These are phyloP conservation scores for Curvularia eragrostidis DNA, from an alignment of 2,329 filamentous ascomycete genomes.

Conservation along the genomic window DNA sequence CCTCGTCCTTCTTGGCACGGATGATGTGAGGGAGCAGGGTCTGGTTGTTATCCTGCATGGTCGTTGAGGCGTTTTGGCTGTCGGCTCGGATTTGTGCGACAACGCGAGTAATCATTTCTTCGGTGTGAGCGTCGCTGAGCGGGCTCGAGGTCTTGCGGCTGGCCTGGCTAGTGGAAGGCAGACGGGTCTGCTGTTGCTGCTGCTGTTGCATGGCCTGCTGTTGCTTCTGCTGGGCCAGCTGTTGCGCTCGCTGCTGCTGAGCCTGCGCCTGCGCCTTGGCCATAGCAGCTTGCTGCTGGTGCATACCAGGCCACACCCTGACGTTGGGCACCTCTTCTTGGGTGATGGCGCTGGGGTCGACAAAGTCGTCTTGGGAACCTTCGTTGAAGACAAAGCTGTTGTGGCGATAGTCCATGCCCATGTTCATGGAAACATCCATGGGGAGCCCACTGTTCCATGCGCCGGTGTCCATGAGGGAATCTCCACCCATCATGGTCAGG, in stretches of 20 bases:
- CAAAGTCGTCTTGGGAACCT: constrained; percentile 58
- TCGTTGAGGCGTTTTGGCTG: constrained; percentile 61
- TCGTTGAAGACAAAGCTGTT: constrained; percentile 68
- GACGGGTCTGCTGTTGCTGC: constrained; percentile 39
- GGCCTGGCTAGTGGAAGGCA: constrained; percentile 30
- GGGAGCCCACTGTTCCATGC: constrained; percentile 62
- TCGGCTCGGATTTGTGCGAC: constrained; percentile 88
- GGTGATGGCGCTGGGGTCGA: constrained; percentile 77
- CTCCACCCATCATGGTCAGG: constrained; percentile 61
- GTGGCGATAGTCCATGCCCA: constrained; percentile 65
- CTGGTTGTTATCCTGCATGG: constrained; percentile 58
- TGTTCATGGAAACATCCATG: constrained; percentile 68
- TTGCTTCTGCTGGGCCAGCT: constrained; percentile 50
- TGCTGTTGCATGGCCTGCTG: constrained; percentile 44
- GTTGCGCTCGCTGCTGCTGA: constrained; percentile 55
- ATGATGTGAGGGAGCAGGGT: constrained; percentile 69
- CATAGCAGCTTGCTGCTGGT: constrained; percentile 80
- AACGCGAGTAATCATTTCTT: constrained; percentile 93
- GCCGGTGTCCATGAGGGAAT: constrained; percentile 61
- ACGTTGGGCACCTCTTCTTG: constrained; percentile 68
- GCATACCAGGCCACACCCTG: constrained; percentile 90
- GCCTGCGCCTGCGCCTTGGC: constrained; percentile 46
- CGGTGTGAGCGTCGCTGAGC: constrained; percentile 58
- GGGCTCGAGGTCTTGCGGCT: constrained; percentile 49
- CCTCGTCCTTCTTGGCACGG: constrained; percentile 87